Evolutionary conservation across 345 rosid species (phyloP).

Genomic region (Pelargonium nanum): DNA sequence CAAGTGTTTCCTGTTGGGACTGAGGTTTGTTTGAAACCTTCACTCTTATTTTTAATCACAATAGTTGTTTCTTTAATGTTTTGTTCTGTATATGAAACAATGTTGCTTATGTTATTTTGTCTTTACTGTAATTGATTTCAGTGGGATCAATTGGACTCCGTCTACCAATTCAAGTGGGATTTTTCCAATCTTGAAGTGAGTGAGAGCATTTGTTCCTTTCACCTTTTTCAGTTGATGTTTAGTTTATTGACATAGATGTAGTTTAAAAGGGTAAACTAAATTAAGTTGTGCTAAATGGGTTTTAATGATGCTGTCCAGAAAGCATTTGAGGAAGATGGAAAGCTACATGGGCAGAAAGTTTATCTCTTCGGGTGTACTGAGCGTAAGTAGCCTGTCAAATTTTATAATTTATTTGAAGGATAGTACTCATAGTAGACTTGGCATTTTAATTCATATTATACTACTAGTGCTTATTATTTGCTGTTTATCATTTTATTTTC

Average conservation of each 20-base stretch:
- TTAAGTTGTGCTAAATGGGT: not conserved
- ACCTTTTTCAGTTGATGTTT: not conserved
- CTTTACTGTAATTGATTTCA: slow-evolving; percentile 17
- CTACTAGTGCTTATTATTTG: not conserved
- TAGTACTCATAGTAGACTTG: not conserved
- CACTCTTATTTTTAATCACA: not conserved
- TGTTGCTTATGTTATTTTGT: slow-evolving; percentile 17
- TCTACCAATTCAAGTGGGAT: slow-evolving; percentile 67
- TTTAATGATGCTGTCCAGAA: slow-evolving; percentile 31
- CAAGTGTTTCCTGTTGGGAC: slow-evolving; percentile 80
- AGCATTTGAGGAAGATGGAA: slow-evolving; percentile 89
- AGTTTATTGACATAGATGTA: slow-evolving; percentile 1
- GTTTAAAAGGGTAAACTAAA: not conserved
- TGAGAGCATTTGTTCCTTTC: slow-evolving; percentile 8
- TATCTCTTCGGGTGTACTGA: slow-evolving; percentile 83
- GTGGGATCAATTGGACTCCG: slow-evolving; percentile 86
- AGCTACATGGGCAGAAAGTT: slow-evolving; percentile 60
- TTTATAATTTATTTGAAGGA: too few relatives aligned
- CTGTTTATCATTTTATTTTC: not conserved
- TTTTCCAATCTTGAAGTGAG: slow-evolving; percentile 87
- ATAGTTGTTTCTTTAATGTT: not conserved
- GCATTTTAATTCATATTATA: not conserved
- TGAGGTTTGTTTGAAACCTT: slow-evolving; percentile 43
- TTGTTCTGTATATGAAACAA: not conserved
- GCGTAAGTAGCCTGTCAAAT: slow-evolving; percentile 45